Evolutionary conservation across 2,329 filamentous ascomycete species (phyloP).

Genomic region (Neocucurbitaria cava): DNA sequence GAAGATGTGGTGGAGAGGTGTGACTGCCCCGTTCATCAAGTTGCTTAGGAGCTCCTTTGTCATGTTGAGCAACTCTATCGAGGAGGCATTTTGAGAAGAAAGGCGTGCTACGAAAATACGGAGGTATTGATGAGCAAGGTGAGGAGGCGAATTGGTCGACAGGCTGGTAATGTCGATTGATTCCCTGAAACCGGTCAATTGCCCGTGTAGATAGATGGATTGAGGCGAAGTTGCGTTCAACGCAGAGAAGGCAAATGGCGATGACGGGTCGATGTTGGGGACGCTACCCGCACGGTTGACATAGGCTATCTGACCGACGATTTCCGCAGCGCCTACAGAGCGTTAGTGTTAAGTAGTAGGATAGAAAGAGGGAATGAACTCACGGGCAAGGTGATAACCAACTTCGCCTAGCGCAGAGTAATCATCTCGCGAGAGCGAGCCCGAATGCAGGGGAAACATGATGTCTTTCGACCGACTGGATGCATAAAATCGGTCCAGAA

Average conservation of each 20-base stretch:
- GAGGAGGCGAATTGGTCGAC: constrained; percentile 36
- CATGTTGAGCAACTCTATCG: constrained; percentile 32
- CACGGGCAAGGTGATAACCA: constrained; percentile 46
- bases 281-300: constrained; percentile 38
- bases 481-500: constrained; percentile 48
- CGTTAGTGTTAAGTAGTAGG: constrained; percentile 11
- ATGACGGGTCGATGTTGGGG: constrained; percentile 39
- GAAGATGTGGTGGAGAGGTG: constrained; percentile 47
- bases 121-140: constrained; percentile 47
- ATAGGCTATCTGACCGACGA: constrained; percentile 39
- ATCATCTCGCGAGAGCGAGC: constrained; percentile 42
- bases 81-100: constrained; percentile 27
- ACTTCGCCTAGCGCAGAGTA: constrained; percentile 40
- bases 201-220: constrained; percentile 37
- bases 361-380: constrained; percentile 14
- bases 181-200: constrained; percentile 40
- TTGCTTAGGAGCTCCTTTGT: constrained; percentile 41
- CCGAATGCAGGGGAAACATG: constrained; percentile 38
- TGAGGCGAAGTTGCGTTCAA: constrained; percentile 34
- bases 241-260: constrained; percentile 34
- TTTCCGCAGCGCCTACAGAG: constrained; percentile 37
- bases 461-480: constrained; percentile 43
- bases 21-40: constrained; percentile 33
- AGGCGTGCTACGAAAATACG: constrained; percentile 42
- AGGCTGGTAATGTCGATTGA: constrained; percentile 41